These are phyloP conservation scores for Haplosporangium sp. DNA, from an alignment of 371 early-diverging fungal genomes.

Conservation along the genomic window DNA sequence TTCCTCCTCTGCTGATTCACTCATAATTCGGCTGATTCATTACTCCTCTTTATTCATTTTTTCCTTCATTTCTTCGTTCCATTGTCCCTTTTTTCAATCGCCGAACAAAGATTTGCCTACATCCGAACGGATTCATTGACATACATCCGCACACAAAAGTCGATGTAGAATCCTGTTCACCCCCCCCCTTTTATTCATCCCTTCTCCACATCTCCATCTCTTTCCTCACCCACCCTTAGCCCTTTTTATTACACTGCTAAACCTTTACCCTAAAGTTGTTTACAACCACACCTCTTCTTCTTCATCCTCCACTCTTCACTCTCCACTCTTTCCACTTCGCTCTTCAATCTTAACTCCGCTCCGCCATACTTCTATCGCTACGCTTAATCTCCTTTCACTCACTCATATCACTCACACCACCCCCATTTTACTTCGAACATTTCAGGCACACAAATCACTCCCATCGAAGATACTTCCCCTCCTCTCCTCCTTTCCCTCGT, in stretches of 20 bases:
- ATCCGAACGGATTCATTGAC: background rate
- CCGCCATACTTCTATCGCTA: conserved; percentile 3
- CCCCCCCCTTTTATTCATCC: background rate
- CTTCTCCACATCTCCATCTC: background rate
- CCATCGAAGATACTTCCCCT: background rate
- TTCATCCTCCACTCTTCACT: background rate
- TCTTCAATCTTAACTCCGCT: too few relatives aligned
- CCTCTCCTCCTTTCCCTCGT: background rate
- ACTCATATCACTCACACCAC: background rate
- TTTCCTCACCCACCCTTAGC: background rate
- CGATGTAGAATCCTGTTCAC: background rate
- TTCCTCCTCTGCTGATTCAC: too few relatives aligned
- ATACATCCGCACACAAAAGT: background rate
- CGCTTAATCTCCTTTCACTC: background rate
- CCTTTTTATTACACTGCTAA: background rate
- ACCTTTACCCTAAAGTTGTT: background rate
- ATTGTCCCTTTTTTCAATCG: too few relatives aligned
- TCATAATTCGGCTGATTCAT: too few relatives aligned
- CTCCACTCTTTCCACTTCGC: background rate
- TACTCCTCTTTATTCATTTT: too few relatives aligned
- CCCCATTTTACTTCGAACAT: background rate
- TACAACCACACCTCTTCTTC: background rate
- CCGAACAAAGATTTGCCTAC: too few relatives aligned
- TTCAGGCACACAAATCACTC: background rate
- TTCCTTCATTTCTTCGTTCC: too few relatives aligned